Evolutionary conservation across 768 basidiomycete species (phyloP).

Genomic region (Antrodiella citrinella): DNA sequence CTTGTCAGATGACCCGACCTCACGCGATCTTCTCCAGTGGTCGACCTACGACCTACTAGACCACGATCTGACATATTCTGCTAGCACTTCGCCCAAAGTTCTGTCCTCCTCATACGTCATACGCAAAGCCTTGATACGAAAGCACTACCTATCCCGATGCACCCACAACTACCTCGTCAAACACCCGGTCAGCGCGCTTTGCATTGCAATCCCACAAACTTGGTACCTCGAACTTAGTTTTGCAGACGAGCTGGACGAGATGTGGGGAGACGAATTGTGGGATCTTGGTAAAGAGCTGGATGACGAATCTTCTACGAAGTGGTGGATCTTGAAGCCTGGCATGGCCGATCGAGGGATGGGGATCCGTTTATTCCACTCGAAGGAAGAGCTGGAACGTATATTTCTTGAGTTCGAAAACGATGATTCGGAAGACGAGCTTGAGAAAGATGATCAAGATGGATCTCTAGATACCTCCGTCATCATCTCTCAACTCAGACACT

Average conservation of each 20-base stretch:
- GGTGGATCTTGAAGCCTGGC: conserved; percentile 97
- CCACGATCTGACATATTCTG: conserved; percentile 57
- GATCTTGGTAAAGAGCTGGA: conserved; percentile 39
- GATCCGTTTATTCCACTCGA: conserved; percentile 80
- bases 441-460: conserved; percentile 22
- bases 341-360: conserved; percentile 97
- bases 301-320: conserved; percentile 24
- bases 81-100: conserved; percentile 31
- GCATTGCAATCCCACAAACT: conserved; percentile 54
- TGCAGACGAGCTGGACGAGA: conserved; percentile 90
- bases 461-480: conserved; percentile 46
- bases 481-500: conserved; percentile 87
- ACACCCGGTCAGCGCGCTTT: conserved; percentile 49
- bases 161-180: conserved; percentile 70
- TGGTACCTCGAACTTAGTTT: conserved; percentile 84
- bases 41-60: conserved; percentile 83
- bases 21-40: conserved; percentile 55
- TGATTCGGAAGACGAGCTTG: conserved; percentile 38
- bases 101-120: conserved; percentile 83
- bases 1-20: background rate
- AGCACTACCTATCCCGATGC: conserved; percentile 80
- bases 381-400: conserved; percentile 61
- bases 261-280: conserved; percentile 89
- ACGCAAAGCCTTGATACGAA: conserved; percentile 89
- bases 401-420: conserved; percentile 74